Conservation (phyloP, 2,329 filamentous ascomycete species). For the Colletotrichum destructivum region DNA sequence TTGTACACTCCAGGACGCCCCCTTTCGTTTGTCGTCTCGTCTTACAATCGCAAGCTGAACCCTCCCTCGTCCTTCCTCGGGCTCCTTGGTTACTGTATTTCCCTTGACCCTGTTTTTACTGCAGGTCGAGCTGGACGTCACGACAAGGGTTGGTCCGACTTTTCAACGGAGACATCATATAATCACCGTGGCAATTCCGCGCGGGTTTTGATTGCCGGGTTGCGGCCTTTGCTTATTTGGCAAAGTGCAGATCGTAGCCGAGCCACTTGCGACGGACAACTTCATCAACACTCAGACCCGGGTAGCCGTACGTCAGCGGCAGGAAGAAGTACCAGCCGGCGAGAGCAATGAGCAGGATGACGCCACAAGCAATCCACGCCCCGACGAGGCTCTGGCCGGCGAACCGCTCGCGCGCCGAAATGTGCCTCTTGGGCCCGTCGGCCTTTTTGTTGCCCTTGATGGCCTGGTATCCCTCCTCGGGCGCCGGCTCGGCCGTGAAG, state of each 20-base stretch:
- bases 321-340: conserved; percentile 94
- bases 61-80: not conserved
- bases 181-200: not conserved
- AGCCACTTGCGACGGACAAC: conserved; percentile 94
- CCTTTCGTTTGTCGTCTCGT: conserved; percentile 34
- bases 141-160: conserved; percentile 17
- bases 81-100: conserved; percentile 27
- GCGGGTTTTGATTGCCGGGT: not conserved
- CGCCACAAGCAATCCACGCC: conserved; percentile 83
- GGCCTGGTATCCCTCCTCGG: conserved; percentile 66
- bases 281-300: conserved; percentile 84
- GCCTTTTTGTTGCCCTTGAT: conserved; percentile 63
- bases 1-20: conserved; percentile 24
- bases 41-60: conserved; percentile 27
- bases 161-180: conserved; percentile 19
- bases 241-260: conserved; percentile 97
- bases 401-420: conserved; percentile 87
- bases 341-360: conserved; percentile 77
- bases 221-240: conserved; percentile 78
- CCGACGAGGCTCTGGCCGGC: conserved; percentile 82
- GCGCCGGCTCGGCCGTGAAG: conserved; percentile 87
- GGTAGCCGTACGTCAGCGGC: conserved; percentile 94
- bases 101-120: conserved; percentile 7
- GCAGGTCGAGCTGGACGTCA: not conserved
- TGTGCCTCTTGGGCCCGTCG: conserved; percentile 68